Evolutionary conservation across 805 yeast species (phyloP), one percentile per base, ranked within the genome.

Genomic region (Candida odintsovae): DNA sequence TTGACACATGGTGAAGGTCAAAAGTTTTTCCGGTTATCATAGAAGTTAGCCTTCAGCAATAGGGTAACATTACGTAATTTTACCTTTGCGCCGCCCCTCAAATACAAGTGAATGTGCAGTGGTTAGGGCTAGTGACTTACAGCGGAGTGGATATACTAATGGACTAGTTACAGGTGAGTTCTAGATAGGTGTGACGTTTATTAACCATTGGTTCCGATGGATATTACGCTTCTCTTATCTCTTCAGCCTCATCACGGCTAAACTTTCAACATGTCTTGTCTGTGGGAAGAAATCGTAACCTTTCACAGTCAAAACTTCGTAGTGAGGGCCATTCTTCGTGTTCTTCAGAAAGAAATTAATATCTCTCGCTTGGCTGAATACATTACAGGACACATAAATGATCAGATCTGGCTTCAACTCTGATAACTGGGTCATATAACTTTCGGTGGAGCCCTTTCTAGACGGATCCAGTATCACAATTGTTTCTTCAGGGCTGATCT

Each of bases 231-330:
- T 22, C 8, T 28, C 31, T 28, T 6, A 26, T 29, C n/a, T 6
- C 9, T 31, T 43, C 25, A 53, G 47, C 38, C 54, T 50, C 49
- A 88, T 65, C 3, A 88, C 88, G 3, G 90, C 90, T 6, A 88
- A 83, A 50, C 90, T 81, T 63, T 88, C 96, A 25, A 88, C 95
- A 59, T 88, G 96, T 57, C 86, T 90, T 0, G 96, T 89, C 67
- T 88, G 95, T 1, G 96, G 96, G 71, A 92, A 92, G 68, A 92
- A 90, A 65, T 92, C 99, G 63, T 90, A 94, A 1, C 99, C 99
- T 58, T 86, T 80, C 25, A 94, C 72, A 51, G 87, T 80, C 52
- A 85, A 92, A 19, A 94, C 74, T 43, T 68, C 68, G 67, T 89
- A 94, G 22, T 73, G 58, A 4, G 61, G 52, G 2, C 94, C 94